Base-by-base conservation (phyloP, 1,284 basidiomycete species). In the Spongiforma sp. region DNA sequence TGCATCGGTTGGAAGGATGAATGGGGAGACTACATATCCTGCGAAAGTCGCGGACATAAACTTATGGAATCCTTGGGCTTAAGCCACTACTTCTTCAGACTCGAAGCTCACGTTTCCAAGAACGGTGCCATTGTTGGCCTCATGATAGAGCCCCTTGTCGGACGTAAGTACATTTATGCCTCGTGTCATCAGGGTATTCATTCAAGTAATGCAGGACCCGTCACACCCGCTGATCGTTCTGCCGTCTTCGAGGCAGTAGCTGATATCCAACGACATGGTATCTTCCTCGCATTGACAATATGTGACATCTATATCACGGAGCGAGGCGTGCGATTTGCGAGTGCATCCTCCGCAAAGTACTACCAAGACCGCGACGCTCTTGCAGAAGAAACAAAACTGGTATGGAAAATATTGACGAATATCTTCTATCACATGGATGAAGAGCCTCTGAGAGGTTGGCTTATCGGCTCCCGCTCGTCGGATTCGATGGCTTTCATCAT, bases 61-160 rank as follows among this genome's bases (percentile, higher is more conserved):
- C 67, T 73, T 21, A 60, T 84, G 33, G 73, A 78, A 48, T 79
- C 78, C 12, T 69, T 78, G 61, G 78, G 74, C 48, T 50, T 76
- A 15, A 70, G 68, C 8, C 68, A 80, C 64, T 72, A 85, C 50
- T 81, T 79, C 10, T 84, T 79, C 58, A 77, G 80, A 37, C 71
- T 83, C 43, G 66, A 84, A 34, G 84, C 80, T 9, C 84, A 85
- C 63, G 69, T 86, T n/a, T 69, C 81, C 32, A 74, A 79, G 52
- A 77, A 80, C 52, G 79, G 77, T 3, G 66, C 70, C 14, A 67
- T 86, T 10, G 71, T 83, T 34, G 84, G 85, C 3, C 63, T 86
- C 36, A 79, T 86, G 60, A 77, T 75, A 39, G 84, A 85, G 65
- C 71, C 80, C 19, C 71, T 76, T 9, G 62, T 77, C 57, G 85